Percentiles rank a stretch among this genome's conserved stretches.
phyloP scores from a whole-genome alignment of 306 rosid species.

The Castanea sativa region DNA sequence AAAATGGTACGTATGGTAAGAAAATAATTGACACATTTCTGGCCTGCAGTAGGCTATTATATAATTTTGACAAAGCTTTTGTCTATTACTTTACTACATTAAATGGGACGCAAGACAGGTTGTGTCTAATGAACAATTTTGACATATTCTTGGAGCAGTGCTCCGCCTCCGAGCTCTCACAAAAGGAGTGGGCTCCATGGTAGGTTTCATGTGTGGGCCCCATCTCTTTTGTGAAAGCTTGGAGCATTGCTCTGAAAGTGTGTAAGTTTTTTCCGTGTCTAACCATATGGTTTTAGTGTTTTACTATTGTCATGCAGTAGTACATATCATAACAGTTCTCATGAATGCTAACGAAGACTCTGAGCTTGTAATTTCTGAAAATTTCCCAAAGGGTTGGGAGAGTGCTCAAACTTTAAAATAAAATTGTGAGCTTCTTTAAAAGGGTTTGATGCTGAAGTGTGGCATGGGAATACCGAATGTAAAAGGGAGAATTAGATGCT shows the following conservation, averaged over 20 bases:
- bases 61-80: not conserved
- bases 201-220: accelerated
- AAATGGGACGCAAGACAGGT: no score
- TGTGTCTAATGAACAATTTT: no score
- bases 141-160: accelerated
- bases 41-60: conserved; percentile 1
- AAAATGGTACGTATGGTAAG: not conserved
- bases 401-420: not conserved
- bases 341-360: not conserved
- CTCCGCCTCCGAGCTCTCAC: accelerated
- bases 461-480: not conserved
- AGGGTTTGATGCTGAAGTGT: not conserved
- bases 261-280: no score
- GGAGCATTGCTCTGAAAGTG: no score
- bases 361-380: not conserved
- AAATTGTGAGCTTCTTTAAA: not conserved
- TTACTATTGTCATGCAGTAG: no score
- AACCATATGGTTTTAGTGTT: no score
- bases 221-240: no score
- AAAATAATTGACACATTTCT: conserved; percentile 5
- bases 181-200: accelerated
- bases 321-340: no score
- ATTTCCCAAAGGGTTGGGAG: not conserved
- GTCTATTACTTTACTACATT: no score
- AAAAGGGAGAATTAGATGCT: not conserved